phyloP scores from a whole-genome alignment of 371 early-diverging fungal species.

The Lichtheimia ramosa region DNA sequence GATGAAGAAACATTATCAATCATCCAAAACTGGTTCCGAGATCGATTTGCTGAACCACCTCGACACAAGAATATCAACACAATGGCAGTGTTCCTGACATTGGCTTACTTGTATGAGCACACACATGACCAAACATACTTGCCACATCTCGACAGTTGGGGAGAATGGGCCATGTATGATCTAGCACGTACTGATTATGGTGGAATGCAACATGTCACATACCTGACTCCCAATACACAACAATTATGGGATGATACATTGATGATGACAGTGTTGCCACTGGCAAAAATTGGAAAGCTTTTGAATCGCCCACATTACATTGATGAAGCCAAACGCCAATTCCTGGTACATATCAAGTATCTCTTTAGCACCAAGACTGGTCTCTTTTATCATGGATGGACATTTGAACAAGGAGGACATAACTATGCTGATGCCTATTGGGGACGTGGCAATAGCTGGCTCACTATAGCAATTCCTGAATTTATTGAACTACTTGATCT shows the following conservation, averaged over 20 bases:
- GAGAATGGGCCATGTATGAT: slow-evolving; percentile 25
- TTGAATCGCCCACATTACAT: slow-evolving; percentile 22
- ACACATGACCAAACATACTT: slow-evolving; percentile 15
- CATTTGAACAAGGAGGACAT: slow-evolving; percentile 21
- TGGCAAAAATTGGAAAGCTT: slow-evolving; percentile 25
- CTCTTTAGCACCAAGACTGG: slow-evolving; percentile 20
- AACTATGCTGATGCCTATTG: slow-evolving; percentile 26
- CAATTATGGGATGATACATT: slow-evolving; percentile 29
- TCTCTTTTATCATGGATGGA: slow-evolving; percentile 28
- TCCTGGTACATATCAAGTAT: slow-evolving; percentile 25
- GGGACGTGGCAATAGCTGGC: slow-evolving; percentile 30
- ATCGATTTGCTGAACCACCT: slow-evolving; percentile 19
- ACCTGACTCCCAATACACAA: slow-evolving; percentile 17
- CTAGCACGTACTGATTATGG: slow-evolving; percentile 24
- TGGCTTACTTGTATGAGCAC: slow-evolving; percentile 24
- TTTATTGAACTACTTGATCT: slow-evolving; percentile 23
- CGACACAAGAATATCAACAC: slow-evolving; percentile 29
- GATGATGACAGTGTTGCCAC: slow-evolving; percentile 28
- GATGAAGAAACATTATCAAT: slow-evolving; percentile 12
- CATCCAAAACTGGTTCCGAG: slow-evolving; percentile 22
- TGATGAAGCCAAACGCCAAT: slow-evolving; percentile 27
- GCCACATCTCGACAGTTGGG: slow-evolving; percentile 23
- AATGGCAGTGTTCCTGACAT: slow-evolving; percentile 24
- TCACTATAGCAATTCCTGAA: slow-evolving; percentile 28
- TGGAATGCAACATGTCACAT: slow-evolving; percentile 28